A percentile compares a stretch with the other conserved stretches of the same genome.
Conservation (phyloP, 345 rosid genomes). For the Linum tenue region DNA sequence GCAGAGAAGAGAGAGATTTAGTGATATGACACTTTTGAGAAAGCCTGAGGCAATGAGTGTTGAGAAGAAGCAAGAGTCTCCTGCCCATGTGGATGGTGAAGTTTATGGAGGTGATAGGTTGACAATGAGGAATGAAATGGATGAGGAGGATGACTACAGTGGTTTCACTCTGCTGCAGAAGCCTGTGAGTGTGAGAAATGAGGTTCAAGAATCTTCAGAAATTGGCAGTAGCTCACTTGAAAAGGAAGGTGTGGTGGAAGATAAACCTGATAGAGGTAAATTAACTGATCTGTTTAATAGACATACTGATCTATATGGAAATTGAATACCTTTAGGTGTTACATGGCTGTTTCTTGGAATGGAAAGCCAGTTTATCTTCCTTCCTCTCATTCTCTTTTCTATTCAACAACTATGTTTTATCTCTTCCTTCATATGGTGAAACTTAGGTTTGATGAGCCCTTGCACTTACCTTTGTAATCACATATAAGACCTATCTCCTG, state of each 20-base stretch:
- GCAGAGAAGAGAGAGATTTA: slow-evolving; percentile 46
- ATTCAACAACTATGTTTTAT: not conserved
- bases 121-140: slow-evolving; percentile 18
- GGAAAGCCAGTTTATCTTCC: not conserved
- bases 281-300: slow-evolving; percentile 10
- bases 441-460: not conserved
- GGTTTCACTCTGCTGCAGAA: slow-evolving; percentile 47
- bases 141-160: slow-evolving; percentile 15
- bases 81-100: slow-evolving; percentile 8
- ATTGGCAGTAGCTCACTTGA: not conserved
- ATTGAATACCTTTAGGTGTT: not conserved
- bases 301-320: not conserved
- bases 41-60: slow-evolving; percentile 37
- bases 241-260: slow-evolving; percentile 16
- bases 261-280: slow-evolving; percentile 21
- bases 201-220: slow-evolving; percentile 16
- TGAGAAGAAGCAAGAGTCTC: slow-evolving; percentile 21
- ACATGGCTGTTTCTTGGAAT: not conserved
- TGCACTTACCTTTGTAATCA: slow-evolving; percentile 7
- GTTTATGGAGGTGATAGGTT: slow-evolving; percentile 8
- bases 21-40: slow-evolving; percentile 74
- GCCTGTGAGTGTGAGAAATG: slow-evolving; percentile 25
- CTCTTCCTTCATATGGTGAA: not conserved
- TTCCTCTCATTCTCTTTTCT: slow-evolving; percentile 3
- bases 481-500: not conserved